Evolutionary conservation across 352 stramenopile genomes (phyloP).

Genomic region (Phytophthora tentaculata): DNA sequence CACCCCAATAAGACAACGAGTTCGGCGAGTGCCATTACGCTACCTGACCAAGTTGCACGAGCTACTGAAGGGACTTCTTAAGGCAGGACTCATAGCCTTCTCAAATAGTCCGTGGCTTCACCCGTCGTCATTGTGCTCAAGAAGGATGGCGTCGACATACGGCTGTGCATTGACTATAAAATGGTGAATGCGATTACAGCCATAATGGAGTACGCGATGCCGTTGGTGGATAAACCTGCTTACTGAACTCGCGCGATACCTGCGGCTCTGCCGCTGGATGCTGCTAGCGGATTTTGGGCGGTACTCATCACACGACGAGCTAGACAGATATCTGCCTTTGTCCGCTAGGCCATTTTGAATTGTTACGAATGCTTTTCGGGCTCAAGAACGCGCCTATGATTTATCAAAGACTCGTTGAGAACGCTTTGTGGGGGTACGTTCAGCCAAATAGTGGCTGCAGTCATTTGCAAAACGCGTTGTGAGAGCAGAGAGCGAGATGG

Average conservation of each 20-base stretch:
- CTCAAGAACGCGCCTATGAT: not conserved
- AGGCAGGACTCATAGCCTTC: no score
- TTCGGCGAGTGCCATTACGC: no score
- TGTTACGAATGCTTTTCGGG: not conserved
- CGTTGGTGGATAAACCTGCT: not conserved
- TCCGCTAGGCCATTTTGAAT: slow-evolving; percentile 1
- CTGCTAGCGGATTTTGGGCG: not conserved
- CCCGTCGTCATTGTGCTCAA: no score
- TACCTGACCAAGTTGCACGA: no score
- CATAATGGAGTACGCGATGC: no score
- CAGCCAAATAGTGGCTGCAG: not conserved
- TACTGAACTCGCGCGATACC: not conserved
- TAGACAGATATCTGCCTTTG: slow-evolving; percentile 1
- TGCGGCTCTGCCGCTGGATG: not conserved
- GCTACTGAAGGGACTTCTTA: no score
- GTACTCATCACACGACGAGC: not conserved
- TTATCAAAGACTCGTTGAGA: not conserved
- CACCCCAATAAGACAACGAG: no score
- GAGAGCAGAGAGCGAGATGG: not conserved
- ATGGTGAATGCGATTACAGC: not conserved
- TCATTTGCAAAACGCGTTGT: not conserved
- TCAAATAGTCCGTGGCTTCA: no score
- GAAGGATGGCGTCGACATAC: no score
- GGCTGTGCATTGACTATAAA: no score
- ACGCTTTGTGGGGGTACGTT: not conserved